Percentiles rank a stretch among this genome's conserved stretches.
phyloP scores from a whole-genome alignment of 352 stramenopile species.

The Phytopythium helicoides region DNA sequence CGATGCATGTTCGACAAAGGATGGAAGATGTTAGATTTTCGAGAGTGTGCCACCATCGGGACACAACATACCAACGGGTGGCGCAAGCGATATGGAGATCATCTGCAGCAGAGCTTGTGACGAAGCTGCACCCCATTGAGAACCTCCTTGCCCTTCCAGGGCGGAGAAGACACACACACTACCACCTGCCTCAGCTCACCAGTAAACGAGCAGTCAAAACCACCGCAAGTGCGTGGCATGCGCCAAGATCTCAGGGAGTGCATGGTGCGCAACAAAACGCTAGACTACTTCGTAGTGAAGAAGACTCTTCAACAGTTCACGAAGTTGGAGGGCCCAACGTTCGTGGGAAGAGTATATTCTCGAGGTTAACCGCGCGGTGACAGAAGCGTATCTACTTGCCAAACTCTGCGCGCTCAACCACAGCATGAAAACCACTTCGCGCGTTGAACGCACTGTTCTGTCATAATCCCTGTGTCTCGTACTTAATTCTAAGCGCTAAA shows the following conservation, averaged over 20 bases:
- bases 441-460: not conserved
- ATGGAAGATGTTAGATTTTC: too few relatives aligned
- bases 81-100: too few relatives aligned
- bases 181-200: too few relatives aligned
- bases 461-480: not conserved
- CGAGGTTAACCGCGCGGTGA: not conserved
- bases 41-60: too few relatives aligned
- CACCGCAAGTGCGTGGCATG: too few relatives aligned
- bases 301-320: not conserved
- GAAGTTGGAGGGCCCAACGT: not conserved
- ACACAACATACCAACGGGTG: too few relatives aligned
- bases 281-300: conserved; percentile 1
- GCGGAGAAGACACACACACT: too few relatives aligned
- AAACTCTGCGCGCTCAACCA: not conserved
- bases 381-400: not conserved
- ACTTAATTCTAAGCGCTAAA: not conserved
- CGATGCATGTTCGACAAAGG: too few relatives aligned
- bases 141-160: too few relatives aligned
- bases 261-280: not conserved
- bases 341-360: not conserved
- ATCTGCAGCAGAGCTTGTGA: too few relatives aligned
- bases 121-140: too few relatives aligned
- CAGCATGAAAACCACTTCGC: not conserved
- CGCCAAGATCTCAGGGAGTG: not conserved
- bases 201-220: too few relatives aligned